A percentile compares a stretch with the other conserved stretches of the same genome.
Conservation (phyloP, 176 grass and related monocot species). For the Cenchrus americanus region DNA sequence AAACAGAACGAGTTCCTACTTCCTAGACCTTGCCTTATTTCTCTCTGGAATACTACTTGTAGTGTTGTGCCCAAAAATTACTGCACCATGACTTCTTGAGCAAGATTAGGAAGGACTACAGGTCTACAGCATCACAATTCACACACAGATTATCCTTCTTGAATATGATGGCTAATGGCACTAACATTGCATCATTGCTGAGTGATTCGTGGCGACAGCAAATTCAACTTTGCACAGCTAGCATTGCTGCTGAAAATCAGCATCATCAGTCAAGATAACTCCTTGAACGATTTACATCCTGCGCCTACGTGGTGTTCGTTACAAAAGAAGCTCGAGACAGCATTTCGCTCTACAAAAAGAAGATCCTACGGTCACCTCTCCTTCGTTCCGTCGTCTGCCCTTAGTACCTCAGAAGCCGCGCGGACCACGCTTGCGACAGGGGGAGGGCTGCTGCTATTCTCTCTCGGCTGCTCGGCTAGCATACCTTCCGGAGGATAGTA, state of each 20-base stretch:
- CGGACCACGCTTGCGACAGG: neutral
- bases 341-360: conserved; percentile 1
- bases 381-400: conserved; percentile 38
- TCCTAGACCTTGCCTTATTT: neutral
- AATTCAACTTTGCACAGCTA: neutral
- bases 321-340: conserved; percentile 40
- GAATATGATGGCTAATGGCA: too few species aligned
- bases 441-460: neutral
- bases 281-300: conserved; percentile 46
- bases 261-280: conserved; percentile 43
- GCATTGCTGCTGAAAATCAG: conserved; percentile 39
- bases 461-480: neutral
- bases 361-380: conserved; percentile 40
- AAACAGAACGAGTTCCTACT: neutral
- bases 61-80: neutral
- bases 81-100: conserved; percentile 4
- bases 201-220: neutral
- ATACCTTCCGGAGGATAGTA: conserved; percentile 38
- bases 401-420: conserved; percentile 39
- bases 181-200: neutral
- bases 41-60: too few species aligned
- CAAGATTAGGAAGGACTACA: neutral
- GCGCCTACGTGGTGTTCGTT: conserved; percentile 57
- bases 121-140: neutral
- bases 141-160: neutral